A percentile compares a stretch with the other conserved stretches of the same genome.
phyloP scores from a whole-genome alignment of 1,284 basidiomycete species.

The Fomitiporia mediterranea region DNA sequence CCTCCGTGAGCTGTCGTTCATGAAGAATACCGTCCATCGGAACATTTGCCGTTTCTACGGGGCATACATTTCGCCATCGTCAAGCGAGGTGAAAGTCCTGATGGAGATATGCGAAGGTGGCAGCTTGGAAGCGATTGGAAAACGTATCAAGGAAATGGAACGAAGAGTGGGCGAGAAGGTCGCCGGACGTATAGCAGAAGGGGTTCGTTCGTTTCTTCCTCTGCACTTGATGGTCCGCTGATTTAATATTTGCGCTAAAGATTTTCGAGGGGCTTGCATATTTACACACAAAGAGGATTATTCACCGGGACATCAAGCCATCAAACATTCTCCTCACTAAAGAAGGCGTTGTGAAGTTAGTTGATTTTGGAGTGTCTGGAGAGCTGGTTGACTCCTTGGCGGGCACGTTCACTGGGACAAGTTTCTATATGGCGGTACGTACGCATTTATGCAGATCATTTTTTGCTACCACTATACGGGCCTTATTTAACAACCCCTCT shows the following conservation, averaged over 20 bases:
- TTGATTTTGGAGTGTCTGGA: conserved; percentile 96
- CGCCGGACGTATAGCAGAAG: conserved; percentile 86
- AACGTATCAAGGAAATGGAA: conserved; percentile 78
- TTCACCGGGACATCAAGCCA: conserved; percentile 98
- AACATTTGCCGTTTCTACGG: conserved; percentile 95
- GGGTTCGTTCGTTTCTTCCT: conserved; percentile 43
- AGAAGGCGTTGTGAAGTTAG: conserved; percentile 86
- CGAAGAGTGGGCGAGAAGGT: conserved; percentile 89
- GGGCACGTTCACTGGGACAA: conserved; percentile 94
- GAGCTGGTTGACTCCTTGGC: conserved; percentile 90
- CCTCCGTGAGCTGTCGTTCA: conserved; percentile 88
- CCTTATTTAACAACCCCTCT: conserved; percentile 17
- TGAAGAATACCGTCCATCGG: conserved; percentile 77
- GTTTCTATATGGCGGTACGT: conserved; percentile 94
- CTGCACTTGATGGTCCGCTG: conserved; percentile 20
- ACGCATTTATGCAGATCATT: conserved; percentile 21
- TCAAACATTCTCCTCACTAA: conserved; percentile 90
- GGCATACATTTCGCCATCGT: conserved; percentile 90
- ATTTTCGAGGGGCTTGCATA: conserved; percentile 90
- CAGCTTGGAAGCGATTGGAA: conserved; percentile 83
- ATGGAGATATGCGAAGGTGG: conserved; percentile 94
- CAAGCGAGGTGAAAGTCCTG: conserved; percentile 91
- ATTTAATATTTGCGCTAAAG: conserved; percentile 35
- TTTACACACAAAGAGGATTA: conserved; percentile 86
- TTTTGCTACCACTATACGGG: conserved; percentile 1